phyloP scores from a whole-genome alignment of 257 asterid species.

The Solanum bukasovii region DNA sequence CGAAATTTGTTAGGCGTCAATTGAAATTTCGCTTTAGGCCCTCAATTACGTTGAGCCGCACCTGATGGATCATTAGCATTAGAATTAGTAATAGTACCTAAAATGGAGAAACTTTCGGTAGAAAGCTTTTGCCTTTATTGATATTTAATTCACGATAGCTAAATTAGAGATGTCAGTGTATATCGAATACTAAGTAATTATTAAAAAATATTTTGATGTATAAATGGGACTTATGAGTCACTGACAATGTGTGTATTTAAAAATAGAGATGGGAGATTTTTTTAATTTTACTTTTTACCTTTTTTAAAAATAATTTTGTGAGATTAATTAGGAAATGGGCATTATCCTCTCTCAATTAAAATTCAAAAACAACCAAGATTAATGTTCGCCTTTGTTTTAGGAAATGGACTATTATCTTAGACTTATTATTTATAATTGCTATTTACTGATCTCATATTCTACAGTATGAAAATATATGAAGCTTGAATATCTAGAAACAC shows the following conservation, averaged over 20 bases:
- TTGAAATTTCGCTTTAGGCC: too few species aligned
- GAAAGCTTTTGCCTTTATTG: fast-evolving
- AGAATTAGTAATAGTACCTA: neutral
- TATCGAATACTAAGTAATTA: too few species aligned
- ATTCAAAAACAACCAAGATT: neutral
- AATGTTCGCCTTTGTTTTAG: neutral
- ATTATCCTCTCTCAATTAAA: neutral
- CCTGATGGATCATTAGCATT: too few species aligned
- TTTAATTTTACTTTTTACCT: neutral
- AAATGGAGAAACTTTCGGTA: neutral
- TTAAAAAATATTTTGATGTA: neutral
- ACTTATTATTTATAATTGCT: too few species aligned
- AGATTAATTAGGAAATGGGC: neutral
- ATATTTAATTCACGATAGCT: fast-evolving
- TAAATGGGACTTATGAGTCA: neutral
- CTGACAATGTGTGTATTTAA: neutral
- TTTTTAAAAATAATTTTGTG: neutral
- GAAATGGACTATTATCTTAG: neutral
- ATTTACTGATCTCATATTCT: too few species aligned
- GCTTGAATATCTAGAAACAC: neutral
- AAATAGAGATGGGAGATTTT: neutral
- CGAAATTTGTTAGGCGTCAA: too few species aligned
- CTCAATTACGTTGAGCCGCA: too few species aligned
- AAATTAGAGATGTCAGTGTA: fast-evolving
- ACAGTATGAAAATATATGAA: neutral